Evolutionary conservation across 345 rosid species (phyloP).

Genomic region (Camelina sativa): DNA sequence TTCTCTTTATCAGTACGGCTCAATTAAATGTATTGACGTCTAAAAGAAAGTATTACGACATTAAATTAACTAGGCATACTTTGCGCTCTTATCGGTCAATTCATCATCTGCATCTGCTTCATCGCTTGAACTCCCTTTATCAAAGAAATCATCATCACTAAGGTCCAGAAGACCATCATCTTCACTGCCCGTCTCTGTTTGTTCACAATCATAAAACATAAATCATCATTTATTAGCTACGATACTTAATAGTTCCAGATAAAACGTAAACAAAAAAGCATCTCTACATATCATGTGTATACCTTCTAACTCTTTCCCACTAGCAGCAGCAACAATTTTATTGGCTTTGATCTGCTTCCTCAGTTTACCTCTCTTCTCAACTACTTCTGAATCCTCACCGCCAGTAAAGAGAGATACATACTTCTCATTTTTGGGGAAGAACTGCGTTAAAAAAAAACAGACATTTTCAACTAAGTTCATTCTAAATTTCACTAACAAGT

Average conservation of each 20-base stretch:
- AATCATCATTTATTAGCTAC: constrained; percentile 8
- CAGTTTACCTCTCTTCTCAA: constrained; percentile 83
- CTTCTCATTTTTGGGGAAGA: constrained; percentile 96
- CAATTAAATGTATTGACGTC: background rate
- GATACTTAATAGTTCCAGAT: background rate
- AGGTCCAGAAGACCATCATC: constrained; percentile 94
- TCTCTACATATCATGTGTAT: constrained; percentile 23
- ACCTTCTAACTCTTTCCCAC: constrained; percentile 99
- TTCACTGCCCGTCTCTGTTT: constrained; percentile 98
- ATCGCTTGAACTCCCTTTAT: constrained; percentile 90
- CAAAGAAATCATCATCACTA: constrained; percentile 96
- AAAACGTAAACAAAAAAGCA: background rate
- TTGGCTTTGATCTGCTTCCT: constrained; percentile 96
- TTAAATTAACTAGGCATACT: constrained; percentile 50
- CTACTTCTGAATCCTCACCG: constrained; percentile 63
- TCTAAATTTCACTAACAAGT: background rate
- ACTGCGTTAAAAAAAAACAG: constrained; percentile 52
- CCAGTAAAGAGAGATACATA: constrained; percentile 91
- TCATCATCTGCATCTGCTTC: constrained; percentile 99
- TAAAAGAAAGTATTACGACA: constrained; percentile 10
- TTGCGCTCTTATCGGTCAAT: constrained; percentile 93
- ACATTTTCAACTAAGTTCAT: constrained; percentile 10
- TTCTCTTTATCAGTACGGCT: background rate
- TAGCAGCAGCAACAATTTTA: constrained; percentile 89
- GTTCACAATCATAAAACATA: background rate